Percentiles rank a stretch among this genome's conserved stretches.
Evolutionary conservation across 768 basidiomycete genomes (phyloP).

Genomic region (Suillus brevipes): DNA sequence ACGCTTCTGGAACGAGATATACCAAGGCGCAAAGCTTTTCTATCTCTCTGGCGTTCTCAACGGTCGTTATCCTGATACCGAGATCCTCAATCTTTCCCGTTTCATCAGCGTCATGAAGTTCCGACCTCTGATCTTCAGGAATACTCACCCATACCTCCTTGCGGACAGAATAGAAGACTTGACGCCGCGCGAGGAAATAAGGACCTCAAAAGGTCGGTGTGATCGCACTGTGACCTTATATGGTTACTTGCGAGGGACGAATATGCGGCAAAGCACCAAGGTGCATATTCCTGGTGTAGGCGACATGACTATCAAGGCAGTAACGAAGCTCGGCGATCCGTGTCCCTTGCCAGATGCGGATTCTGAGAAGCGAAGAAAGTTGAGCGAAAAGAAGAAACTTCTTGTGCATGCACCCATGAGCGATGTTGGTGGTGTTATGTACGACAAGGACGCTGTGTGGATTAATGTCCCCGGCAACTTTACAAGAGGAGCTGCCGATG

Average conservation of each 20-base stretch:
- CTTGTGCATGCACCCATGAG: constrained; percentile 98
- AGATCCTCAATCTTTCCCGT: constrained; percentile 93
- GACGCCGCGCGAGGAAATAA: constrained; percentile 82
- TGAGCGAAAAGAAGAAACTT: constrained; percentile 93
- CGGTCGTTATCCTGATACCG: constrained; percentile 94
- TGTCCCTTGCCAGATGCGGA: constrained; percentile 92
- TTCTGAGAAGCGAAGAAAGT: constrained; percentile 85
- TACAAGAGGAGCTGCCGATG: constrained; percentile 68
- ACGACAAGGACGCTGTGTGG: constrained; percentile 98
- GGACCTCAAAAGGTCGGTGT: constrained; percentile 79
- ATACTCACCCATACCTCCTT: constrained; percentile 91
- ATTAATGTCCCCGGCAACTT: constrained; percentile 97
- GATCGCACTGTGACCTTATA: constrained; percentile 94
- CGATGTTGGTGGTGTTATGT: constrained; percentile 93
- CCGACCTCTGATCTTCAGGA: constrained; percentile 93
- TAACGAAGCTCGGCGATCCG: constrained; percentile 84
- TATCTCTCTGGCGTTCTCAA: constrained; percentile 96
- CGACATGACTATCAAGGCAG: constrained; percentile 74
- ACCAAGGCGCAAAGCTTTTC: constrained; percentile 97
- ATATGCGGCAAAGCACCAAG: constrained; percentile 70
- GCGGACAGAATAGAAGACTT: constrained; percentile 95
- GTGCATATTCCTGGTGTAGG: constrained; percentile 96
- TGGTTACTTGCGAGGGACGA: constrained; percentile 92
- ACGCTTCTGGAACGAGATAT: constrained; percentile 99
- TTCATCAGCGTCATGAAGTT: constrained; percentile 99